Base-by-base conservation (phyloP, 108 stramenopile species). In the Asterionellopsis glacialis region DNA sequence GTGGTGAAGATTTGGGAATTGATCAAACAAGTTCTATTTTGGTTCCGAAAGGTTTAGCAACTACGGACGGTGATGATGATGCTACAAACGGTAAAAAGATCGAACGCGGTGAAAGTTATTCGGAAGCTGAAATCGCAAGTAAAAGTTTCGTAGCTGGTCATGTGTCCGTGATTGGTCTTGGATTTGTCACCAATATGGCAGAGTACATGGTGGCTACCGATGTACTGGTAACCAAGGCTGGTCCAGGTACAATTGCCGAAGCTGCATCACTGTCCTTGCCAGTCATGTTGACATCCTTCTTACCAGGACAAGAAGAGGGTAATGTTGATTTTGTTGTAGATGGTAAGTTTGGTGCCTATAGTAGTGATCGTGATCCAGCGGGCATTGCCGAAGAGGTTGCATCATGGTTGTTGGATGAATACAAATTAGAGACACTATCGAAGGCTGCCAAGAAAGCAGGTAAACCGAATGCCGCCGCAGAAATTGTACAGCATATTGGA, bases 191-290 rank as follows among this genome's bases (percentile, higher is more conserved):
- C 28, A 88, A 93, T 50, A 97, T 97, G 94, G 94, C 96, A 25
- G 94, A 95, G 55, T 98, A 93, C 73, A 98, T 98, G 98, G 95
- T 90, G 0, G 98, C 96, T 1, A 77, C 93, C 10, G 96, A 97
- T 67, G 77, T 94, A 24, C 75, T 98, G 16, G 74, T 98, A 10
- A 91, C 90, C 55, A 98, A 98, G 71, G 98, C 98, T 21, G 98
- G 96, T n/a, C 97, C 97, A 6, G 97, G 97, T 48, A 98, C 96
- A 10, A 98, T 98, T 55, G 94, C 95, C 12, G 97, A 98, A 79
- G 96, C 97, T 9, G 93, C 92, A n/a, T 76, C 92, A 9, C 63
- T 95, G 16, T 95, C 94, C 0, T 69, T 98, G 12, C 97, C 97
- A 1, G 77, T 97, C 41, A 87, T 98, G 91, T 82, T 98, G 11